Evolutionary conservation across 1,139 yeast genomes (phyloP).

Genomic region (Blastobotrys elegans): DNA sequence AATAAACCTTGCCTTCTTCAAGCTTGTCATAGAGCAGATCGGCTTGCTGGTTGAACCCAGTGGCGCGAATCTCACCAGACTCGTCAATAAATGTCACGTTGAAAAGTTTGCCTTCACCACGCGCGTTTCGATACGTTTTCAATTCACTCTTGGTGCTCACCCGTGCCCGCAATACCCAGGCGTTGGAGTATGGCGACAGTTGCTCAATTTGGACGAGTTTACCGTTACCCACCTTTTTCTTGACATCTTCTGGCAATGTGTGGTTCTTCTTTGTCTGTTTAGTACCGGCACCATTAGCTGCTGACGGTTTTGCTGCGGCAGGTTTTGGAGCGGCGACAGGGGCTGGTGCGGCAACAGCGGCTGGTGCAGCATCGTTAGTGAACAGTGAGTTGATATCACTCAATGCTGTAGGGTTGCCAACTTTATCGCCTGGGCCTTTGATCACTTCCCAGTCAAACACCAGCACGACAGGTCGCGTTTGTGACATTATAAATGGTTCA

Average conservation of each 20-base stretch:
- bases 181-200: constrained; percentile 83
- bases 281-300: neutral
- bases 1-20: constrained; percentile 87
- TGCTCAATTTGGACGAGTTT: constrained; percentile 69
- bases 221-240: constrained; percentile 2
- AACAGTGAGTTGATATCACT: constrained; percentile 4
- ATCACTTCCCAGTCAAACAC: constrained; percentile 13
- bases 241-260: neutral
- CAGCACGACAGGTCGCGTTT: constrained; percentile 14
- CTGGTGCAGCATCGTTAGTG: neutral
- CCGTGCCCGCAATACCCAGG: constrained; percentile 91
- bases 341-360: constrained; percentile 7
- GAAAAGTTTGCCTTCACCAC: constrained; percentile 88
- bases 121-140: constrained; percentile 79
- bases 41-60: constrained; percentile 87
- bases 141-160: constrained; percentile 84
- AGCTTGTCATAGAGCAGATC: constrained; percentile 68
- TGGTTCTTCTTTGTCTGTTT: neutral
- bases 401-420: constrained; percentile 13
- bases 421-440: constrained; percentile 1
- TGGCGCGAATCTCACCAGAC: constrained; percentile 93
- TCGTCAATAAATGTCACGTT: constrained; percentile 87
- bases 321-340: neutral
- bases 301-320: neutral
- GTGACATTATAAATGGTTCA: constrained; percentile 17